Evolutionary conservation across 2,329 filamentous ascomycete genomes (phyloP), one percentile per base, ranked within the genome.

Genomic region (Elsinoe fawcettii): DNA sequence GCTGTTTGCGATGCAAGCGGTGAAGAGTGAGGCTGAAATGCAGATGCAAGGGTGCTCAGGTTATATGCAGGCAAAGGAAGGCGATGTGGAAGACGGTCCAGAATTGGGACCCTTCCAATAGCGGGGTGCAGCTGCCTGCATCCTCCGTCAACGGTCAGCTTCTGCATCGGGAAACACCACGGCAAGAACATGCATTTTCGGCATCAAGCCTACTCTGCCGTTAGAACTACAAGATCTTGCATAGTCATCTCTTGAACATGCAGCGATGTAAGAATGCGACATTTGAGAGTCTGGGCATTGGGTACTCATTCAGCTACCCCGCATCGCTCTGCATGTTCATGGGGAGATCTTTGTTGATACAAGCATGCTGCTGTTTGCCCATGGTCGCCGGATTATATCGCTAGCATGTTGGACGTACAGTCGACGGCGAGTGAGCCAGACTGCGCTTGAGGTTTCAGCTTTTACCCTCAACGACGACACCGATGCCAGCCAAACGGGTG

Each of bases 101-200:
- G 49, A 53, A 32, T 53, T 11, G 32, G 49, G 25, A 30, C 49
- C 49, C 39, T 32, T 14, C 30, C 49, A 53, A 53, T 53, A 53
- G 49, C 49, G 49, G 49, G 49, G 49, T 53, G 49, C 49, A 53
- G 49, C 32, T 53, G 49, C 49, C 49, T 11, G 32, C 49, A 36
- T 14, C 49, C 16, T 46, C 23, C 20, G 41, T 18, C 41, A 46
- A 46, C 41, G 41, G 41, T 46, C 41, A 25, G 23, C 22, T 46
- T 27, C 41, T 46, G 12, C n/a, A 46, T 46, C 41, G 22, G 41
- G 41, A 46, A 46, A 25, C 41, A 46, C 20, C 9, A 25, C 41
- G 41, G 41, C 41, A 46, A 23, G 41, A n/a, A 23, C 41, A 44
- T 44, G 41, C 41, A 20, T 8, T 44, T 44, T 23, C 20, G 41